Evolutionary conservation across 2,329 filamentous ascomycete species (phyloP).

Genomic region (Aschersonia sp.): DNA sequence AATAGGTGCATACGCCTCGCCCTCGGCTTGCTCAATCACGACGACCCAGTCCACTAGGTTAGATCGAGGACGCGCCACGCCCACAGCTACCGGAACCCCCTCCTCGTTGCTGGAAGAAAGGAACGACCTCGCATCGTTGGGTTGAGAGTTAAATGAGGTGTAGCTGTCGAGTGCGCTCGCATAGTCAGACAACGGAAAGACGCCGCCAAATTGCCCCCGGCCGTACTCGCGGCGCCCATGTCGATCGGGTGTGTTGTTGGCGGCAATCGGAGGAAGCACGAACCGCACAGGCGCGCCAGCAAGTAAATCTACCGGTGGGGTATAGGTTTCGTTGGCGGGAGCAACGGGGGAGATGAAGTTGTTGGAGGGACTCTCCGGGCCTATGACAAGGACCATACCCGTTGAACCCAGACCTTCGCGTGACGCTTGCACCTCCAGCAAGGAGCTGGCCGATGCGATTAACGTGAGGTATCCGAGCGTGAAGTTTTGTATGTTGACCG

Average conservation of each 20-base stretch:
- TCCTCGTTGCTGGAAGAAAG: slow-evolving; percentile 64
- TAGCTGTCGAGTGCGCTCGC: slow-evolving; percentile 46
- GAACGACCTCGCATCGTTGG: slow-evolving; percentile 53
- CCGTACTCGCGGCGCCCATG: slow-evolving; percentile 21
- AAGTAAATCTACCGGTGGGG: slow-evolving; percentile 22
- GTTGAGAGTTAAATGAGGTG: slow-evolving; percentile 31
- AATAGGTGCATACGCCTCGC: slow-evolving; percentile 67
- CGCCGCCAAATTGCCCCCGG: slow-evolving; percentile 25
- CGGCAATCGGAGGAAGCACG: slow-evolving; percentile 39
- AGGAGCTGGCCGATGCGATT: slow-evolving; percentile 51
- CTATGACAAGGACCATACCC: slow-evolving; percentile 57
- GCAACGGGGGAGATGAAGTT: slow-evolving; percentile 33
- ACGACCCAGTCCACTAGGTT: slow-evolving; percentile 69
- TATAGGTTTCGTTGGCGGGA: slow-evolving; percentile 31
- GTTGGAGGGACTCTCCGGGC: slow-evolving; percentile 53
- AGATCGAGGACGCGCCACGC: slow-evolving; percentile 57
- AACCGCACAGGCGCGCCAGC: slow-evolving; percentile 37
- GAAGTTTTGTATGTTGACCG: slow-evolving; percentile 40
- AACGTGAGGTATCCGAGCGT: slow-evolving; percentile 76
- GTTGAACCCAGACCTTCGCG: slow-evolving; percentile 56
- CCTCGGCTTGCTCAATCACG: slow-evolving; percentile 59
- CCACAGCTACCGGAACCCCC: slow-evolving; percentile 56
- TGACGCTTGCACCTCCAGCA: slow-evolving; percentile 48
- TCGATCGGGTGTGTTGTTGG: slow-evolving; percentile 26
- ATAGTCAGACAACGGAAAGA: slow-evolving; percentile 48